These are phyloP conservation scores for Collybiopsis luxurians DNA, from an alignment of 768 basidiomycete genomes.

Conservation along the genomic window DNA sequence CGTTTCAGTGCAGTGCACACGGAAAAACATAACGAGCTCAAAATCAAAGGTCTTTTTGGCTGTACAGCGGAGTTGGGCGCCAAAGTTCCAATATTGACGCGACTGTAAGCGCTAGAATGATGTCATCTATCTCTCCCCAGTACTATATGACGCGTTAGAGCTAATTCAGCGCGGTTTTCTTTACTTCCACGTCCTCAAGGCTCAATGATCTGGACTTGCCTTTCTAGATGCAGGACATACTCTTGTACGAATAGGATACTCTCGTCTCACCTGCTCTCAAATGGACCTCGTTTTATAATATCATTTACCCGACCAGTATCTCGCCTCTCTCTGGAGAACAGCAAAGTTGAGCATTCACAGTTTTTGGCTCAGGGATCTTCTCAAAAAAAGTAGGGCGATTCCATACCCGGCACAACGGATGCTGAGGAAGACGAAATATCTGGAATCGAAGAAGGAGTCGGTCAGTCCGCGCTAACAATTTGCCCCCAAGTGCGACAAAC, in stretches of 20 bases:
- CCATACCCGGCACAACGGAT: neutral
- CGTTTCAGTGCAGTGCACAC: too few relatives aligned
- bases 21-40: too few relatives aligned
- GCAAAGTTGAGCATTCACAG: slow-evolving; percentile 37
- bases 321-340: slow-evolving; percentile 24
- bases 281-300: neutral
- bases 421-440: slow-evolving; percentile 20
- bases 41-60: too few relatives aligned
- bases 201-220: neutral
- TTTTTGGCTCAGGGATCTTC: slow-evolving; percentile 42
- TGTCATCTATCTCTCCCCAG: too few relatives aligned
- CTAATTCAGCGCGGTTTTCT: too few relatives aligned
- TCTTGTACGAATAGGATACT: neutral
- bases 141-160: too few relatives aligned
- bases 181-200: too few relatives aligned
- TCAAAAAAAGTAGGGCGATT: slow-evolving; percentile 29
- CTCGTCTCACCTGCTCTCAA: neutral
- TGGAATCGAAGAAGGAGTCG: slow-evolving; percentile 29
- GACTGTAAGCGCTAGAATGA: too few relatives aligned
- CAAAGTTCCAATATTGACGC: too few relatives aligned
- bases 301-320: slow-evolving; percentile 5
- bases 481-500: neutral
- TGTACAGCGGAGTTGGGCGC: too few relatives aligned
- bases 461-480: slow-evolving; percentile 21
- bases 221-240: neutral